phyloP scores from a whole-genome alignment of 129 eudicot genomes.

The Solidago caesia region DNA sequence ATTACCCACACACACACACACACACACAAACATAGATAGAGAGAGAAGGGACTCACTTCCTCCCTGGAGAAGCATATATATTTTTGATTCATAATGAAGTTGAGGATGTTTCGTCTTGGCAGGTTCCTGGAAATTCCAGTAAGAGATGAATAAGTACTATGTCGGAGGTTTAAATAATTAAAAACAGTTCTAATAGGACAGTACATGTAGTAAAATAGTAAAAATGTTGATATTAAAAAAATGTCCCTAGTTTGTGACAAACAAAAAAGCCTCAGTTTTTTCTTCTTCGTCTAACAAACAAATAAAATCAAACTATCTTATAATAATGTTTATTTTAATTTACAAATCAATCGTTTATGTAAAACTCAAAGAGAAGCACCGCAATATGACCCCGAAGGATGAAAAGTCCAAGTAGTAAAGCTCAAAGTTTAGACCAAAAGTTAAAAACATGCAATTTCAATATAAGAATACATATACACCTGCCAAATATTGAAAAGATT shows the following conservation, averaged over 20 bases:
- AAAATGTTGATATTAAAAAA: slow-evolving; percentile 8
- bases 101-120: slow-evolving; percentile 83
- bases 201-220: background rate
- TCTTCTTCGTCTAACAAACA: slow-evolving; percentile 7
- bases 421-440: background rate
- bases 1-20: background rate
- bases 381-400: background rate
- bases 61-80: slow-evolving; percentile 78
- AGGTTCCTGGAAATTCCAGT: slow-evolving; percentile 53
- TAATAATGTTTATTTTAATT: background rate
- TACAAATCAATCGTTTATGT: background rate
- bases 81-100: slow-evolving; percentile 77
- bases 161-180: background rate
- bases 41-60: slow-evolving; percentile 63
- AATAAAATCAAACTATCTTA: background rate
- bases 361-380: background rate
- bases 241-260: background rate
- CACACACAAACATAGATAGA: background rate
- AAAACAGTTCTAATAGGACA: background rate
- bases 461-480: background rate
- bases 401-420: too few species aligned
- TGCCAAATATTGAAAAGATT: too few species aligned
- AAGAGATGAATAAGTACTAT: background rate
- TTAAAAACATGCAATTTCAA: background rate
- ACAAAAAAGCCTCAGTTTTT: background rate